These are phyloP conservation scores for Phytopythium boreale DNA, from an alignment of 352 stramenopile genomes.

Conservation along the genomic window DNA sequence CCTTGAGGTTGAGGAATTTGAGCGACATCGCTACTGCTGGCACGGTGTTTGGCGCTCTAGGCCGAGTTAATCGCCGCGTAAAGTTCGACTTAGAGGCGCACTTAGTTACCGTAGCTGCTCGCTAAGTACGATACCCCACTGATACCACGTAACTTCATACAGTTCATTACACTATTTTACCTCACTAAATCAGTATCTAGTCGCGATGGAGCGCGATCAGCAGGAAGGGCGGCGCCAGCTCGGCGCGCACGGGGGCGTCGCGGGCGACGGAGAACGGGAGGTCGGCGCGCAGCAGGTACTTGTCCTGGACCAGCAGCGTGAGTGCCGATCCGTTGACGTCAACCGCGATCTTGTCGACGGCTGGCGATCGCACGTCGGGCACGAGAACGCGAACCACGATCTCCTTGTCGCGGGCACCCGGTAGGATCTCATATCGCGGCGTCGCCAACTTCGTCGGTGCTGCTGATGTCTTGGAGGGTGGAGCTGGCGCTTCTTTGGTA, in stretches of 20 bases:
- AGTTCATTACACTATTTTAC: no score
- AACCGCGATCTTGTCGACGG: conserved; percentile 34
- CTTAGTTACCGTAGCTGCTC: no score
- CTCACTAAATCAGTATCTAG: no score
- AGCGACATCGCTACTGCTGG: conserved; percentile 45
- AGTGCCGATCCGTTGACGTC: conserved; percentile 46
- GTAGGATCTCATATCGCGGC: conserved; percentile 38
- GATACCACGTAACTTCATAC: no score
- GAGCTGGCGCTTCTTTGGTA: neutral
- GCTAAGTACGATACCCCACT: no score
- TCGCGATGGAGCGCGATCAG: conserved; percentile 5
- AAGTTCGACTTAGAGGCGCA: no score
- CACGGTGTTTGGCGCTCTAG: no score
- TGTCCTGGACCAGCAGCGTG: conserved; percentile 42
- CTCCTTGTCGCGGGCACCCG: conserved; percentile 23
- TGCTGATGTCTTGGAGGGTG: neutral
- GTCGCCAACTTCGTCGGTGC: conserved; percentile 16
- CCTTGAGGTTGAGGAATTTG: conserved; percentile 82
- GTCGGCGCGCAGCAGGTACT: conserved; percentile 48
- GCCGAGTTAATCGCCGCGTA: no score
- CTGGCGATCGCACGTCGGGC: conserved; percentile 30
- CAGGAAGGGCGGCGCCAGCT: conserved; percentile 28
- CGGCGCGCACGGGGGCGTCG: conserved; percentile 9
- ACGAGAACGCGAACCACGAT: conserved; percentile 40
- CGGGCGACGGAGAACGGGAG: conserved; percentile 49